phyloP scores from a whole-genome alignment of 225 moss, liverwort and hornwort genomes.

The Neckera pumila region DNA sequence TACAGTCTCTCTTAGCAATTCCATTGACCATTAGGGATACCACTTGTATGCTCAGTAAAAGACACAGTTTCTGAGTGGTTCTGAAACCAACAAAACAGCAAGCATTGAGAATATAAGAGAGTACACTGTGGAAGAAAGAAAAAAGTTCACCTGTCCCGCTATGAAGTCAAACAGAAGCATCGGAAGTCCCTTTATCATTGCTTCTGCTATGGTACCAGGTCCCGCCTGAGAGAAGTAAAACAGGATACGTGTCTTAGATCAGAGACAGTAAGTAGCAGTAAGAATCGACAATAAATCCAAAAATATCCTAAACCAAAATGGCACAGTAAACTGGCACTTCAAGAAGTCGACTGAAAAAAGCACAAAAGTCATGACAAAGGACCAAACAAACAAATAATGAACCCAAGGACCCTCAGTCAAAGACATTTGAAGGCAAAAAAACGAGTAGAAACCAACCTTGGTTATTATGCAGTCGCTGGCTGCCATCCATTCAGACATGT shows the following conservation, averaged over 20 bases:
- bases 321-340: not conserved
- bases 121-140: not conserved
- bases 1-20: not conserved
- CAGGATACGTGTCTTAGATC: not conserved
- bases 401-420: not conserved
- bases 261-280: not conserved
- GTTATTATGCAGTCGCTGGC: slow-evolving; percentile 85
- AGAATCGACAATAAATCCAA: not conserved
- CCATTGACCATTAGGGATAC: not conserved
- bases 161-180: slow-evolving; percentile 88
- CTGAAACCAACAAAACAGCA: not conserved
- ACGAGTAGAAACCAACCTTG: slow-evolving; percentile 38
- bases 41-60: not conserved
- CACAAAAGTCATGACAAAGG: not conserved
- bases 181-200: slow-evolving; percentile 85
- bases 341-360: not conserved
- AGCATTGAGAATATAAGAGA: not conserved
- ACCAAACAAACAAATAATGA: not conserved
- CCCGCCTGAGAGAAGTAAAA: slow-evolving; percentile 49
- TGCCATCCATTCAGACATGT: slow-evolving; percentile 97
- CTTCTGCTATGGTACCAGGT: slow-evolving; percentile 91
- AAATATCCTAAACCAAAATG: not conserved
- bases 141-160: slow-evolving; percentile 62
- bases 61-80: not conserved
- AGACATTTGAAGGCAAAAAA: not conserved